Conservation (phyloP, 2,329 filamentous ascomycete genomes). For the Phyllachora maydis region DNA sequence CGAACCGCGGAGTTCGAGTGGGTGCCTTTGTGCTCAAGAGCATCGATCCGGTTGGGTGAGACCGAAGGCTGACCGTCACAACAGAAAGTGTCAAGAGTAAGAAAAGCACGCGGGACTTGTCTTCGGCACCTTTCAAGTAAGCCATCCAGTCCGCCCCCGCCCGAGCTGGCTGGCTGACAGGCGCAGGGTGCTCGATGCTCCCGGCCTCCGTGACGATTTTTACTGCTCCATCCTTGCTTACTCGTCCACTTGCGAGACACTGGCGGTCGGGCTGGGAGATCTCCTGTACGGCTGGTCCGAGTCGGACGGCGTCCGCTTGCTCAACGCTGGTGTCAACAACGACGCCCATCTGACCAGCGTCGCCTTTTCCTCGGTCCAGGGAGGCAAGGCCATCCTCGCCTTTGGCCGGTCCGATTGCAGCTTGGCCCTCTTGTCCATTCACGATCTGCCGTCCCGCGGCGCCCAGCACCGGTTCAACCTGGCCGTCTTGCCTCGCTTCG, state of each 20-base stretch:
- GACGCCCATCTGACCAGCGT: slow-evolving; percentile 55
- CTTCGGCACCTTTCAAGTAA: slow-evolving; percentile 59
- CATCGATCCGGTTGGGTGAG: background rate
- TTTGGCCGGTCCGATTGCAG: slow-evolving; percentile 63
- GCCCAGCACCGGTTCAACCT: slow-evolving; percentile 2
- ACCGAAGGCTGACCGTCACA: background rate
- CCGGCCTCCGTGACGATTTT: slow-evolving; percentile 78
- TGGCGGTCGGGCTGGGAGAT: slow-evolving; percentile 68
- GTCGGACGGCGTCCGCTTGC: slow-evolving; percentile 36
- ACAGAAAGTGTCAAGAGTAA: background rate
- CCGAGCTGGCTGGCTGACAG: no score
- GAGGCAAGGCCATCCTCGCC: slow-evolving; percentile 62
- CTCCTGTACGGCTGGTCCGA: slow-evolving; percentile 85
- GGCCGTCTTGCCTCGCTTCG: slow-evolving; percentile 45
- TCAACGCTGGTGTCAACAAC: slow-evolving; percentile 22
- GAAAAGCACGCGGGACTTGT: slow-evolving; percentile 19
- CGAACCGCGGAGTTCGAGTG: slow-evolving; percentile 5
- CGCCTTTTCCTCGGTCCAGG: slow-evolving; percentile 69
- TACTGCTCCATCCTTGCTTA: slow-evolving; percentile 89
- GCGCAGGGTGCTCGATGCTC: slow-evolving; percentile 62
- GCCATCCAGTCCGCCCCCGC: no score
- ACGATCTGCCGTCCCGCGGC: no score
- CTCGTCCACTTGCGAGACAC: slow-evolving; percentile 47
- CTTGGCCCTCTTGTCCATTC: slow-evolving; percentile 59
- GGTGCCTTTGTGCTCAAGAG: no score